These are phyloP conservation scores for Coemansia sp. DNA, from an alignment of 192 early-diverging fungal species.

Conservation along the genomic window DNA sequence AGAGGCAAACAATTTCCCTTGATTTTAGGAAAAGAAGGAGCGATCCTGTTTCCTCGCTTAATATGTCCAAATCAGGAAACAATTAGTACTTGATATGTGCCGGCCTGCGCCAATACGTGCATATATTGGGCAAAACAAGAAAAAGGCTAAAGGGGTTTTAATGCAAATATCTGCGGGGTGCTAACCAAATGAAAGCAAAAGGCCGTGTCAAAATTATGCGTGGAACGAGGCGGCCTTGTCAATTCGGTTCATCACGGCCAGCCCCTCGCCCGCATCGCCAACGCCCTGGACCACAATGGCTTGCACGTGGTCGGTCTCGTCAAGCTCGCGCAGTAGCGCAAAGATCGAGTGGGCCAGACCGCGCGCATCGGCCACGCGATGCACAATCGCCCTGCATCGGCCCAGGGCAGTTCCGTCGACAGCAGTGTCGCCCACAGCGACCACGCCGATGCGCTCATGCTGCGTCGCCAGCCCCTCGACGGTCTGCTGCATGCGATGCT, in stretches of 20 bases:
- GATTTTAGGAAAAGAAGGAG: background rate
- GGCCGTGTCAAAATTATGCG: background rate
- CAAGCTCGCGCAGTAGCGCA: conserved; percentile 71
- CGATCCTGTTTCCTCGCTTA: background rate
- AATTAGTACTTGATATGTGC: background rate
- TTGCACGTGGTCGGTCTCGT: conserved; percentile 61
- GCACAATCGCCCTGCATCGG: background rate
- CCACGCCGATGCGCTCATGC: conserved; percentile 13
- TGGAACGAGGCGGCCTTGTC: conserved; percentile 81
- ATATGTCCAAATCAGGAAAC: conserved; percentile 1
- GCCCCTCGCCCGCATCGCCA: conserved; percentile 76
- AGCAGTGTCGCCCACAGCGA: conserved; percentile 5
- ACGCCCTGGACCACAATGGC: conserved; percentile 92
- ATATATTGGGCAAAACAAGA: too few species aligned
- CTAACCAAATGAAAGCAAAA: too few species aligned
- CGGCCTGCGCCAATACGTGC: conserved; percentile 15
- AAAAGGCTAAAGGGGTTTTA: too few species aligned
- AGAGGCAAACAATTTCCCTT: too few species aligned
- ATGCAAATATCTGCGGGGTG: too few species aligned
- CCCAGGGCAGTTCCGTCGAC: conserved; percentile 1
- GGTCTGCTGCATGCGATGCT: conserved; percentile 19
- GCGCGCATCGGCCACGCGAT: conserved; percentile 51
- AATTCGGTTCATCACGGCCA: conserved; percentile 96
- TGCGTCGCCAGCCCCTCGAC: background rate
- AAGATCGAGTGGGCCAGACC: conserved; percentile 83